Evolutionary conservation across 2,329 filamentous ascomycete species (phyloP).

Genomic region (Tolypocladium ovalisporum): DNA sequence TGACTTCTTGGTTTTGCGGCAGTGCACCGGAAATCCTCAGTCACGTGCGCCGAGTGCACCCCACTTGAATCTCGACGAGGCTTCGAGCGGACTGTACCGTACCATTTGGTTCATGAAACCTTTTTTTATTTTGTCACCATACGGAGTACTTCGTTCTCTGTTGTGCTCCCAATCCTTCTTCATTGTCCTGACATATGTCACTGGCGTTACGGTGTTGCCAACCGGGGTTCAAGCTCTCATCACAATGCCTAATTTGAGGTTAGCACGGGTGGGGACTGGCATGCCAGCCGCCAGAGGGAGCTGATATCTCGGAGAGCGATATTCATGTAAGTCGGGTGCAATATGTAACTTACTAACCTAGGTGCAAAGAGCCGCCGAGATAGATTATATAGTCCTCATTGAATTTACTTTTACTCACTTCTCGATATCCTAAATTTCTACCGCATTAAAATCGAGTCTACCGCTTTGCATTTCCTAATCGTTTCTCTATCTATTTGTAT

Average conservation of each 20-base stretch:
- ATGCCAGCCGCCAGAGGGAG: background rate
- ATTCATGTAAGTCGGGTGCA: background rate
- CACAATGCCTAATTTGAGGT: background rate
- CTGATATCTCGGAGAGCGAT: background rate
- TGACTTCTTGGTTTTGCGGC: too few species aligned
- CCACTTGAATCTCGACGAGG: background rate
- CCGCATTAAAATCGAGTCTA: too few species aligned
- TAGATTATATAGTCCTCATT: too few species aligned
- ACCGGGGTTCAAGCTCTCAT: background rate
- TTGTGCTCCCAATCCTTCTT: too few species aligned
- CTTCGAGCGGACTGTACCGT: background rate
- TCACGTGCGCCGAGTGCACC: background rate
- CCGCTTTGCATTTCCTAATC: too few species aligned
- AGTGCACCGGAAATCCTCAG: background rate
- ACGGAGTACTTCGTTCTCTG: too few species aligned
- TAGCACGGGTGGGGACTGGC: background rate
- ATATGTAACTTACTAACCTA: background rate
- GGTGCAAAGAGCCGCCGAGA: too few species aligned
- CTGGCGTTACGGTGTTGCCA: background rate
- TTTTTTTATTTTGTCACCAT: background rate
- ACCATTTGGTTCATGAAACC: too few species aligned
- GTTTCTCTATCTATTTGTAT: too few species aligned
- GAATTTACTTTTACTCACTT: too few species aligned
- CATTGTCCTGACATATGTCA: background rate
- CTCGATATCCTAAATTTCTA: too few species aligned